A percentile compares a stretch with the other conserved stretches of the same genome.
Conservation (phyloP, 2,329 filamentous ascomycete genomes). For the Microcera coccophila region DNA sequence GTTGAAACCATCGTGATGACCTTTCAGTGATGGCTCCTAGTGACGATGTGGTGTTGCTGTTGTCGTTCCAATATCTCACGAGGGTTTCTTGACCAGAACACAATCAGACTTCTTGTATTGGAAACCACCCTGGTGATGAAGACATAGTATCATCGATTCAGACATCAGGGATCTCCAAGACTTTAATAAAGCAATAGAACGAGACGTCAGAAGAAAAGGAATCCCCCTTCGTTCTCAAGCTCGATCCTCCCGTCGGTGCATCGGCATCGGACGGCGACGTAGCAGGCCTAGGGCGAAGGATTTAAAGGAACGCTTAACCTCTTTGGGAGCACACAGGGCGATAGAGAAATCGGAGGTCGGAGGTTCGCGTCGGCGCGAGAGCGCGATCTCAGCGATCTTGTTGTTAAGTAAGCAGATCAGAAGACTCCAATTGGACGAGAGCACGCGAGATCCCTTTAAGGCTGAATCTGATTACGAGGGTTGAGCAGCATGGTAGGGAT, state of each 20-base stretch:
- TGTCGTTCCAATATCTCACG: not conserved
- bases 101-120: not conserved
- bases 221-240: not conserved
- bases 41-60: not conserved
- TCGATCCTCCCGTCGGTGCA: not conserved
- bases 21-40: too few relatives aligned
- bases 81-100: not conserved
- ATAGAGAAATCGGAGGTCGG: conserved; percentile 22
- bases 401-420: too few relatives aligned
- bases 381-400: not conserved
- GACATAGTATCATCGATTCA: too few relatives aligned
- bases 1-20: too few relatives aligned
- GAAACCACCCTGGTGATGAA: not conserved
- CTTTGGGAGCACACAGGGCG: too few relatives aligned
- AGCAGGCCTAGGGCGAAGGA: conserved; percentile 7
- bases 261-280: conserved; percentile 19
- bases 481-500: too few relatives aligned
- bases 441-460: too few relatives aligned
- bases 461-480: not conserved
- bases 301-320: too few relatives aligned
- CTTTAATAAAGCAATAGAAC: not conserved
- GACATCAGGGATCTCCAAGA: not conserved
- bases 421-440: too few relatives aligned
- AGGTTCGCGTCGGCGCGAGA: conserved; percentile 19
- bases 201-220: not conserved